phyloP scores from a whole-genome alignment of 768 basidiomycete species.

The Tulasnella sp. region DNA sequence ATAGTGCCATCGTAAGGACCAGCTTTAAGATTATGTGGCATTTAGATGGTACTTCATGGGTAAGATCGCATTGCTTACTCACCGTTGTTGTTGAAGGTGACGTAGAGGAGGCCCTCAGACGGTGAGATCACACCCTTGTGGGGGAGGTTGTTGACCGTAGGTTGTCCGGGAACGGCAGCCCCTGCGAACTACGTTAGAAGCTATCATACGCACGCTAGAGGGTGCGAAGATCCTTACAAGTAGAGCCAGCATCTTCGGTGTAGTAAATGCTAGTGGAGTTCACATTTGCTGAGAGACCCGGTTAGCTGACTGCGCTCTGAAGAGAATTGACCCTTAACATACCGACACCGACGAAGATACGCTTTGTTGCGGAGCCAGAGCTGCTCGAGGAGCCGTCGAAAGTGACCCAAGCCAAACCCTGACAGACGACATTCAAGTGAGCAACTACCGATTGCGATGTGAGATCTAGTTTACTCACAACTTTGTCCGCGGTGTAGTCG shows the following conservation, averaged over 20 bases:
- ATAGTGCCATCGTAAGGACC: slow-evolving; percentile 45
- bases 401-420: slow-evolving; percentile 47
- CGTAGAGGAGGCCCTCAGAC: slow-evolving; percentile 43
- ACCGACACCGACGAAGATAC: slow-evolving; percentile 54
- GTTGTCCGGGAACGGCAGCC: slow-evolving; percentile 46
- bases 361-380: slow-evolving; percentile 41
- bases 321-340: neutral
- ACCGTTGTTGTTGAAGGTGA: slow-evolving; percentile 52
- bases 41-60: neutral
- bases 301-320: neutral
- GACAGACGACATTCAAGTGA: slow-evolving; percentile 28
- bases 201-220: neutral
- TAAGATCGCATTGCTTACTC: slow-evolving; percentile 19
- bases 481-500: slow-evolving; percentile 4
- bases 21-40: neutral
- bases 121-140: slow-evolving; percentile 58
- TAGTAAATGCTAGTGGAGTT: slow-evolving; percentile 46
- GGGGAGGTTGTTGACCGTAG: slow-evolving; percentile 40
- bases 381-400: slow-evolving; percentile 36
- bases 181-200: slow-evolving; percentile 26
- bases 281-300: slow-evolving; percentile 29
- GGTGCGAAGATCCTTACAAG: slow-evolving; percentile 32
- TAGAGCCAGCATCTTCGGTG: slow-evolving; percentile 42
- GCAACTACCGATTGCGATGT: neutral
- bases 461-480: neutral